Evolutionary conservation across 106 monocot genomes (phyloP).

Genomic region (Cymbidium sinense): DNA sequence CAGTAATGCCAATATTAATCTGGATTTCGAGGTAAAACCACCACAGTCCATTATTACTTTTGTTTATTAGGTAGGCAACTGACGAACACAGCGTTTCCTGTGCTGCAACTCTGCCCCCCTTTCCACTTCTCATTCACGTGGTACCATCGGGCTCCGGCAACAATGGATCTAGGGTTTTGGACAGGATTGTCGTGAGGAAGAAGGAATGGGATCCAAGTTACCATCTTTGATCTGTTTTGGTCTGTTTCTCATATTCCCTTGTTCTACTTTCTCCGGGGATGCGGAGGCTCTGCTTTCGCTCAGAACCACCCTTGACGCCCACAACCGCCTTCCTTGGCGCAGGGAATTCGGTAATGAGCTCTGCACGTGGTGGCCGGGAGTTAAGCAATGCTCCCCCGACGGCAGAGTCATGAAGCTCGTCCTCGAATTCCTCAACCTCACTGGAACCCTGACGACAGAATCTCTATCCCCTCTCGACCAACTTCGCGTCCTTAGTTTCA

Average conservation of each 20-base stretch:
- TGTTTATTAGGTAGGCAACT: not conserved
- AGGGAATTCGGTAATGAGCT: conserved; percentile 9
- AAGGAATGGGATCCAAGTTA: not conserved
- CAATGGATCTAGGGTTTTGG: conserved; percentile 5
- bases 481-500: conserved; percentile 88
- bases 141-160: not conserved
- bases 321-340: conserved; percentile 46
- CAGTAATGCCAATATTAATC: not conserved
- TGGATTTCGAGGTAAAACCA: conserved; percentile 2
- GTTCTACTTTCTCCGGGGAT: conserved; percentile 16
- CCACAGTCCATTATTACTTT: not conserved
- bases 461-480: conserved; percentile 54
- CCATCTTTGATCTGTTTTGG: not conserved
- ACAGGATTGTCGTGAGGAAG: not conserved
- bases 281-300: conserved; percentile 49
- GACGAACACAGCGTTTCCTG: not conserved
- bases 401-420: conserved; percentile 79
- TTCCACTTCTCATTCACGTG: not conserved
- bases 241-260: not conserved
- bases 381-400: conserved; percentile 52
- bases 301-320: conserved; percentile 46
- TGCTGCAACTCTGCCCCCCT: not conserved
- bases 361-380: conserved; percentile 55
- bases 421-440: conserved; percentile 71
- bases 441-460: conserved; percentile 29